A percentile compares a stretch with the other conserved stretches of the same genome.
These are phyloP conservation scores for Saturnispora zaruensis DNA, from an alignment of 805 yeast genomes.

Conservation along the genomic window DNA sequence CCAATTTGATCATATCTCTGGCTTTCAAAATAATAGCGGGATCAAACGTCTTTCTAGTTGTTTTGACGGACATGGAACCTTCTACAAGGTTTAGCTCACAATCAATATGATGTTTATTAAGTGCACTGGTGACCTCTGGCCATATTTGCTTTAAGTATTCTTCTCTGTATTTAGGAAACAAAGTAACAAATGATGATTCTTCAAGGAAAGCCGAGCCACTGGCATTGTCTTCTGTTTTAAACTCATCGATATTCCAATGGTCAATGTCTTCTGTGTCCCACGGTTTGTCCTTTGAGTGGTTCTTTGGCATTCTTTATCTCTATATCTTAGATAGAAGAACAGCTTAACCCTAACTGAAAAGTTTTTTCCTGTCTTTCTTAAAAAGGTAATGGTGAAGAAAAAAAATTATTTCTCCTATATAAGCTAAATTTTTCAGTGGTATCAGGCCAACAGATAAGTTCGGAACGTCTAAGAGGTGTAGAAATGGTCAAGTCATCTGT, in stretches of 20 bases:
- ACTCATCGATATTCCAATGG: slow-evolving; percentile 85
- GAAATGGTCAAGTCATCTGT: not conserved
- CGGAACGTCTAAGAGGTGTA: not conserved
- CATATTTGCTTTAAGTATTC: slow-evolving; percentile 79
- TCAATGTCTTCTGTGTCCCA: slow-evolving; percentile 96
- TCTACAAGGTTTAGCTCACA: slow-evolving; percentile 86
- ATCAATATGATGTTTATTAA: slow-evolving; percentile 67
- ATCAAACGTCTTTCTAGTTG: slow-evolving; percentile 91
- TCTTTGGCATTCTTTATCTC: slow-evolving; percentile 60
- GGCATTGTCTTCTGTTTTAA: slow-evolving; percentile 80
- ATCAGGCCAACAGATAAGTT: not conserved
- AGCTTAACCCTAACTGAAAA: not conserved
- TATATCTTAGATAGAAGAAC: not conserved
- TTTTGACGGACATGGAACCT: slow-evolving; percentile 94
- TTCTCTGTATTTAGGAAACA: slow-evolving; percentile 96
- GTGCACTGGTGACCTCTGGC: slow-evolving; percentile 82
- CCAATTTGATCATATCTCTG: slow-evolving; percentile 83
- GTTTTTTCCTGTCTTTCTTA: not conserved
- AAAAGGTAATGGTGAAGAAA: not conserved
- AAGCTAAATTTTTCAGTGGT: not conserved
- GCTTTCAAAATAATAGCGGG: slow-evolving; percentile 92
- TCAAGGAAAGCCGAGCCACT: slow-evolving; percentile 89
- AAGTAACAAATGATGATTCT: slow-evolving; percentile 88
- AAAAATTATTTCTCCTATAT: not conserved
- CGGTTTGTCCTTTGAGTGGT: slow-evolving; percentile 91